A percentile compares a stretch with the other conserved stretches of the same genome.
phyloP scores from a whole-genome alignment of 2,329 filamentous ascomycete species.

The Exutisphaerella laricina region DNA sequence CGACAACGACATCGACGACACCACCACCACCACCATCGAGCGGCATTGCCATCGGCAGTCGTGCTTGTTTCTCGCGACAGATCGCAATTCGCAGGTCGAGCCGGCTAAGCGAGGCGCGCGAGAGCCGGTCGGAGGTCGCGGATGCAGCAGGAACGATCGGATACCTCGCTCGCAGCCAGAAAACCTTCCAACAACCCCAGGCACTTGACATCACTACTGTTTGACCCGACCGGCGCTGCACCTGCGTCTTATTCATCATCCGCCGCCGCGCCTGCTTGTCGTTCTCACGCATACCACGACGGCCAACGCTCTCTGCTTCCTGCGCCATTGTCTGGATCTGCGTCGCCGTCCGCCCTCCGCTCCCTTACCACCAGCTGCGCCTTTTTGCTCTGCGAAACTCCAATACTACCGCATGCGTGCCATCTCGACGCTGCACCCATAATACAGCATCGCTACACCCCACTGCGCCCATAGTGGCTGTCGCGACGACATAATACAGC shows the following conservation, averaged over 20 bases:
- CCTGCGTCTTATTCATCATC: not conserved
- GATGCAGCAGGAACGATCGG: not conserved
- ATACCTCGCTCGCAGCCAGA: not conserved
- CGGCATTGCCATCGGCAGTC: not conserved
- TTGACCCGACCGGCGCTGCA: no score
- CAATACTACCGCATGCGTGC: not conserved
- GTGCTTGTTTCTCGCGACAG: not conserved
- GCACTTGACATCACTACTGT: conserved; percentile 3
- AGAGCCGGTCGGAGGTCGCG: not conserved
- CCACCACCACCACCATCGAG: not conserved
- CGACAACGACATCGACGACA: not conserved
- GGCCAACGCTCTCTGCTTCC: not conserved
- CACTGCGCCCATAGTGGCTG: conserved; percentile 1
- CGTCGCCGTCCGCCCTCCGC: not conserved
- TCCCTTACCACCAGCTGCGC: not conserved
- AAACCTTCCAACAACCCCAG: not conserved
- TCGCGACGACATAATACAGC: conserved; percentile 5
- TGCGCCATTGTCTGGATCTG: not conserved
- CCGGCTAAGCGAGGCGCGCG: no score
- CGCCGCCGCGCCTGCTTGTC: not conserved
- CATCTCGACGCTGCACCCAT: conserved; percentile 3
- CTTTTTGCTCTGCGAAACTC: no score
- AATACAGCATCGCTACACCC: conserved; percentile 5
- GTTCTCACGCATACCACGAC: not conserved
- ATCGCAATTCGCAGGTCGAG: no score